Evolutionary conservation across 1,139 yeast species (phyloP), one percentile per base, ranked within the genome.

Genomic region (Lodderomyces metapsilosis): DNA sequence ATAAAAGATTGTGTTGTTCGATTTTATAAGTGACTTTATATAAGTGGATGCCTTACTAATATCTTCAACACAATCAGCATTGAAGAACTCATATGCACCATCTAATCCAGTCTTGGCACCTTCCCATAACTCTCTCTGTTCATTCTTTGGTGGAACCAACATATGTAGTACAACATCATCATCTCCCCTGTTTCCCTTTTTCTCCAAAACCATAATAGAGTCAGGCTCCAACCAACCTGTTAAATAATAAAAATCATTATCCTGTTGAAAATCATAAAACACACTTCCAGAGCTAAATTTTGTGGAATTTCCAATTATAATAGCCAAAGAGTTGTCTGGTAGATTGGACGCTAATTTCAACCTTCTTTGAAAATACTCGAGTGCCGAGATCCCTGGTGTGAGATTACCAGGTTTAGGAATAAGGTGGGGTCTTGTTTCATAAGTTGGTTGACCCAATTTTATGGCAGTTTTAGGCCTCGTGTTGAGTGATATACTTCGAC

Each of bases 181-280:
- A 35, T 64, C 60, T 1, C 71, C 74, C 9, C 62, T 59, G 13
- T 79, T 78, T 16, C 52, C 55, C 21, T 62, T 61, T 52, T 83
- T 86, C 56, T 87, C 95, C 38, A 94, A 64, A 4, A 88, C 68
- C 43, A 84, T 79, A 23, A 88, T 84, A 0, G 95, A 80, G 48
- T 86, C 84, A 2, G 98, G 97, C 58, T 92, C 98, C 46, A 87
- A 73, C 86, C 96, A 91, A 7, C 98, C 98, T 1, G 95, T 84
- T 48, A 92, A 61, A 59, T 92, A 92, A 61, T 66, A 89, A 27
- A 94, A 69, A 59, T 92, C 91, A 43, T 88, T 94, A 54, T 89
- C 85, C 62, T 92, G 99, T 55, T 91, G 95, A 58, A 94, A 94
- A 40, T 84, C 86, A 57, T 89, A 81, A 54, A 92, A 92, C 1